A percentile compares a stretch with the other conserved stretches of the same genome.
Conservation (phyloP, 352 stramenopile species). For the Phytophthora tentaculata region DNA sequence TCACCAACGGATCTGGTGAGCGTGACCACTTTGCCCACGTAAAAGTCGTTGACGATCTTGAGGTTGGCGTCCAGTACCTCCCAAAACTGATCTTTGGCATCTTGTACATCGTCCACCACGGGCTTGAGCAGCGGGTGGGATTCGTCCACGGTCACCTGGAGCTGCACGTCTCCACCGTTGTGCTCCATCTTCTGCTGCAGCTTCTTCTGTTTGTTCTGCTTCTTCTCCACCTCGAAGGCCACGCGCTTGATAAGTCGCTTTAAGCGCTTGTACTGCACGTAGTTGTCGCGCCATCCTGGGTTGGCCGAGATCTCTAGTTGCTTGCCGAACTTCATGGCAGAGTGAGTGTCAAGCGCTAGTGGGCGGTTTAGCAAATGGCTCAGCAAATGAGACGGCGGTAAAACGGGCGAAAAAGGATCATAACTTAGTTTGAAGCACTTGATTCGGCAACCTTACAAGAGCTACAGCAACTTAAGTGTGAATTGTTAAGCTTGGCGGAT, state of each 20-base stretch:
- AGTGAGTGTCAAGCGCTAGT: conserved; percentile 1
- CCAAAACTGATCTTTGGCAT: conserved; percentile 87
- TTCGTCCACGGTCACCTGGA: conserved; percentile 65
- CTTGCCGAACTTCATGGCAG: conserved; percentile 93
- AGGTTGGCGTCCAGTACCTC: conserved; percentile 80
- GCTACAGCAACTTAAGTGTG: conserved; percentile 3
- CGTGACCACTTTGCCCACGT: conserved; percentile 69
- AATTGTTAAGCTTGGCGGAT: background rate
- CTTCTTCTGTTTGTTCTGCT: conserved; percentile 77
- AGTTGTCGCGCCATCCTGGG: conserved; percentile 89
- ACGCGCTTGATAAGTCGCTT: conserved; percentile 93
- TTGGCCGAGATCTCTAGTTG: conserved; percentile 91
- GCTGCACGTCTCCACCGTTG: conserved; percentile 22
- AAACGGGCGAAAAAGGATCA: conserved; percentile 8
- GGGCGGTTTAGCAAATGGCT: conserved; percentile 29
- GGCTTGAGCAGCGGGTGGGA: conserved; percentile 61
- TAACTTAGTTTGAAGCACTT: conserved; percentile 17
- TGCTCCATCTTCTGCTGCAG: conserved; percentile 55
- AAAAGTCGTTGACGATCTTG: conserved; percentile 89
- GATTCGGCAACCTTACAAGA: conserved; percentile 3
- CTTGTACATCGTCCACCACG: conserved; percentile 65
- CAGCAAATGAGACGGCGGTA: conserved; percentile 19
- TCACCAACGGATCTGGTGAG: conserved; percentile 73
- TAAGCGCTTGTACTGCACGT: conserved; percentile 93
- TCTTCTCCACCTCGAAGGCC: conserved; percentile 88